Conservation (phyloP, 1,284 basidiomycete genomes). For the Malassezia equina region DNA sequence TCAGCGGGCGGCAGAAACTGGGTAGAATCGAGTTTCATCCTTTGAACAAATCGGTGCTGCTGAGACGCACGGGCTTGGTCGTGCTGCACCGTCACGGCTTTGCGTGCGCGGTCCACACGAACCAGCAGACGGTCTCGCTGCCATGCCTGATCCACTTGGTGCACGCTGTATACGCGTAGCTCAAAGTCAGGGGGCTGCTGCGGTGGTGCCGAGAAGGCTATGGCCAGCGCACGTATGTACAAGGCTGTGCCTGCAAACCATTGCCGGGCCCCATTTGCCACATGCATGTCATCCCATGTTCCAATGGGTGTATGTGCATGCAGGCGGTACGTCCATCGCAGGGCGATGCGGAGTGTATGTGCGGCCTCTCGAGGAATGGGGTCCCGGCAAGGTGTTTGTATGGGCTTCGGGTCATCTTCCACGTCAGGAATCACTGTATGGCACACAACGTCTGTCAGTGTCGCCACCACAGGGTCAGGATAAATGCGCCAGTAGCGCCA, state of each 20-base stretch:
- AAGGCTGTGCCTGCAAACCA: background rate
- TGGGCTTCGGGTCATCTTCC: background rate
- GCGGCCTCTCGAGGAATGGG: background rate
- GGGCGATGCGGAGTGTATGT: background rate
- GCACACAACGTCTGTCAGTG: background rate
- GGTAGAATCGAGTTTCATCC: background rate
- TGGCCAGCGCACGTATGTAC: slow-evolving; percentile 2
- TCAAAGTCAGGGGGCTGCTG: background rate
- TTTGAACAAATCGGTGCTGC: background rate
- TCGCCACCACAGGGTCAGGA: background rate
- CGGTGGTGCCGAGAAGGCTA: slow-evolving; percentile 1
- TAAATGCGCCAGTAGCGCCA: background rate
- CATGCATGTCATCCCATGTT: slow-evolving; percentile 2
- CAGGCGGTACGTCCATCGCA: slow-evolving; percentile 9
- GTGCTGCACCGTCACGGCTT: background rate
- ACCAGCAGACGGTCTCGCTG: background rate
- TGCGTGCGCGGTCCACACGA: slow-evolving; percentile 1
- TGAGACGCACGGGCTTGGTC: background rate
- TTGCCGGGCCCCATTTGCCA: background rate
- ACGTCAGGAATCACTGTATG: background rate
- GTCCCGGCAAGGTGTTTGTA: background rate
- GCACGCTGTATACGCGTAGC: background rate
- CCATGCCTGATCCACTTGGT: too few species aligned
- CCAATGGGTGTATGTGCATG: slow-evolving; percentile 11
- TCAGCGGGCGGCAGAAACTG: background rate